Conservation (phyloP, 1,284 basidiomycete genomes). For the Cryptococcus sp. region DNA sequence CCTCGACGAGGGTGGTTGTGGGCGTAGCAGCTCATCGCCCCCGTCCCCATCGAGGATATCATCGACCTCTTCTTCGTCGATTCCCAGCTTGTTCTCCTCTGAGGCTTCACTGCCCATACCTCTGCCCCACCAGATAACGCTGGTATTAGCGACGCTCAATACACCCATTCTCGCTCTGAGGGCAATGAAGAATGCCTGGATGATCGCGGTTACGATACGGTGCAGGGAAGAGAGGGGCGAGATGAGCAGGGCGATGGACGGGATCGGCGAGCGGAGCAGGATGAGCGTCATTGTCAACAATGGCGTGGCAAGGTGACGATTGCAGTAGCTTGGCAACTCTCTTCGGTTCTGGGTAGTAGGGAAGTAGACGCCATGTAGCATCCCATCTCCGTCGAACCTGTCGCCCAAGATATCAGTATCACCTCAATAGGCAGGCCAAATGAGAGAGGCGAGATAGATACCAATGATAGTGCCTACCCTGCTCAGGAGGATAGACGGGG, state of each 20-base stretch:
- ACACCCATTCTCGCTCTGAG: constrained; percentile 44
- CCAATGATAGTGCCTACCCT: constrained; percentile 48
- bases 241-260: constrained; percentile 57
- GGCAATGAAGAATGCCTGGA: constrained; percentile 52
- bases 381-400: constrained; percentile 56
- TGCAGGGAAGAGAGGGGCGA: constrained; percentile 53
- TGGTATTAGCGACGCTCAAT: constrained; percentile 57
- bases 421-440: too few species aligned
- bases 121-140: constrained; percentile 52
- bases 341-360: constrained; percentile 9
- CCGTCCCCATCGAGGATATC: constrained; percentile 7
- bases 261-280: constrained; percentile 51
- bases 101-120: constrained; percentile 33
- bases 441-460: constrained; percentile 7
- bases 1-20: background rate
- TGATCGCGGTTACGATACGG: constrained; percentile 50
- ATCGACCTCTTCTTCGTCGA: constrained; percentile 5
- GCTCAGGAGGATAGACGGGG: constrained; percentile 51
- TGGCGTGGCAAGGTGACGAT: constrained; percentile 43
- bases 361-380: constrained; percentile 58
- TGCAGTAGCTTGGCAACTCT: constrained; percentile 29
- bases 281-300: constrained; percentile 37
- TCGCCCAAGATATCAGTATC: background rate
- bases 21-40: background rate
- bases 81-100: constrained; percentile 18